These are phyloP conservation scores for Coprinellus aureogranulatus DNA, from an alignment of 768 basidiomycete genomes.

Conservation along the genomic window DNA sequence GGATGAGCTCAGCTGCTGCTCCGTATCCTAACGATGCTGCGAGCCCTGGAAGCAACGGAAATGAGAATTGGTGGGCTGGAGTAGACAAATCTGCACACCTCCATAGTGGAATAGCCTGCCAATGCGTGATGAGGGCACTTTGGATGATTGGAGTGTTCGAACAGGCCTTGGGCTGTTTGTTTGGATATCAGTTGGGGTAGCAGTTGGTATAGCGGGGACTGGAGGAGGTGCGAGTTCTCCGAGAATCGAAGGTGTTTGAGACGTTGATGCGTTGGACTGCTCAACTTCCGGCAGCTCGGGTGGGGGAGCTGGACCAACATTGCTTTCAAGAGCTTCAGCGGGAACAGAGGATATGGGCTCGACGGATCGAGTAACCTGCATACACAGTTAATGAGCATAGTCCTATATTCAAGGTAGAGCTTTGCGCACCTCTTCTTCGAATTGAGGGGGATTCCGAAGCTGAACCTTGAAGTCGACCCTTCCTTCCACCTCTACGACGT, in stretches of 20 bases:
- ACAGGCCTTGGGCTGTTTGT: constrained; percentile 14
- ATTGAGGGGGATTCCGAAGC: neutral
- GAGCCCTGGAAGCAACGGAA: constrained; percentile 55
- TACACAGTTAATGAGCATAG: neutral
- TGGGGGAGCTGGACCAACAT: too few species aligned
- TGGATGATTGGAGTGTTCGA: constrained; percentile 71
- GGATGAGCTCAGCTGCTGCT: constrained; percentile 81
- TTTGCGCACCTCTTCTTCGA: neutral
- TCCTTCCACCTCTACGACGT: neutral
- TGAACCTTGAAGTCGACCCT: constrained; percentile 1
- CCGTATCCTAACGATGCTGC: constrained; percentile 88
- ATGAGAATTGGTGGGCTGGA: neutral
- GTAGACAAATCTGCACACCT: constrained; percentile 42
- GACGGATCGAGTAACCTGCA: too few species aligned
- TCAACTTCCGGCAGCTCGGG: too few species aligned
- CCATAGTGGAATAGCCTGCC: constrained; percentile 94
- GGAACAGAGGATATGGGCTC: neutral
- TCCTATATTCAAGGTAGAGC: too few species aligned
- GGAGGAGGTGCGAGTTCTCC: neutral
- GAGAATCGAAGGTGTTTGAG: too few species aligned
- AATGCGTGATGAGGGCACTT: constrained; percentile 85
- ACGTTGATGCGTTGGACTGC: too few species aligned
- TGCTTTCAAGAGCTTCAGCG: too few species aligned
- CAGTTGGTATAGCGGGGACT: neutral
- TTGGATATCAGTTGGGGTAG: neutral